These are phyloP conservation scores for Aristolochia contorta DNA, from an alignment of 164 flowering plant species.

Conservation along the genomic window DNA sequence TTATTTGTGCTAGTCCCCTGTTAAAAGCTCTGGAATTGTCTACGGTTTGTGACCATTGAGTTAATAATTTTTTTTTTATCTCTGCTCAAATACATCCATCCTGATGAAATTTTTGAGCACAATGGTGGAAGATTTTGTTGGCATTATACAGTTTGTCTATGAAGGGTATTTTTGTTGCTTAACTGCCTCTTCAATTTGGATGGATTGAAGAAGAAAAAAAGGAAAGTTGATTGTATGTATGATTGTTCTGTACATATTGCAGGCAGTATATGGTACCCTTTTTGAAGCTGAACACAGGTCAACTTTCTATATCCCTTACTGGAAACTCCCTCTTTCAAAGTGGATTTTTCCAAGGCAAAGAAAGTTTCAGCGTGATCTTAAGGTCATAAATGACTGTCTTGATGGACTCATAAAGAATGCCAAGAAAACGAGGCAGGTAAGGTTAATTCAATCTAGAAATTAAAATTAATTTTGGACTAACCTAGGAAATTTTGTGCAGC, in stretches of 20 bases:
- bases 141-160: no score
- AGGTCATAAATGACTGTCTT: conserved; percentile 83
- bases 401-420: conserved; percentile 92
- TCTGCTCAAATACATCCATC: no score
- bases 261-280: conserved; percentile 98
- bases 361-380: conserved; percentile 73
- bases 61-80: no score
- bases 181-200: no score
- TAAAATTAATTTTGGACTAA: neutral
- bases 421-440: conserved; percentile 86
- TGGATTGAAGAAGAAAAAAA: no score
- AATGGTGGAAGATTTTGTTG: no score
- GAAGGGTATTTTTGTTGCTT: no score
- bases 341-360: conserved; percentile 93
- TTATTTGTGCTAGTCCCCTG: no score
- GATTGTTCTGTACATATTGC: conserved; percentile 8
- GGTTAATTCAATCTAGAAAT: conserved; percentile 1
- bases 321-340: conserved; percentile 82
- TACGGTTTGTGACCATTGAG: no score
- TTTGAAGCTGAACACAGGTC: conserved; percentile 98
- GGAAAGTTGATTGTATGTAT: no score
- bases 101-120: no score
- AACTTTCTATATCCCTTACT: conserved; percentile 91
- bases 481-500: neutral
- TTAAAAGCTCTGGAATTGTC: no score